Conservation (phyloP, 1,284 basidiomycete genomes). For the Malassezia nana region DNA sequence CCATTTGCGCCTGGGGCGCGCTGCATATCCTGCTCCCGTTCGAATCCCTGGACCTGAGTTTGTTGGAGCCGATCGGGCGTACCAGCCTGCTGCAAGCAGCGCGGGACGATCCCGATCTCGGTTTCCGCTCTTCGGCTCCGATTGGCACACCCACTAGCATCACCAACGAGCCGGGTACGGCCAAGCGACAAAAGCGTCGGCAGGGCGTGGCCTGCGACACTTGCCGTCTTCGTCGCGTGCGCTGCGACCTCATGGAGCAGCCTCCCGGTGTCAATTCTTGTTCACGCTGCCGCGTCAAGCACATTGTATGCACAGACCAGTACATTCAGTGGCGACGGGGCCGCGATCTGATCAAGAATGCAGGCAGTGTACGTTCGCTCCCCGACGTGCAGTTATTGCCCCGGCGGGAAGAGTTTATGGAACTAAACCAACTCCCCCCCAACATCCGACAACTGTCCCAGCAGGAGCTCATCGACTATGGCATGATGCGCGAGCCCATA, state of each 20-base stretch:
- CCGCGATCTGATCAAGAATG: slow-evolving; percentile 6
- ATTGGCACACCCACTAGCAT: background rate
- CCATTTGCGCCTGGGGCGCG: slow-evolving; percentile 38
- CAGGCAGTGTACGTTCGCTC: background rate
- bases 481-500: slow-evolving; percentile 34
- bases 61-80: slow-evolving; percentile 6
- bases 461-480: slow-evolving; percentile 17
- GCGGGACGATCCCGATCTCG: slow-evolving; percentile 1
- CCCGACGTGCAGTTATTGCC: slow-evolving; percentile 14
- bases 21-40: slow-evolving; percentile 30
- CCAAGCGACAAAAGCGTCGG: slow-evolving; percentile 35
- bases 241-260: slow-evolving; percentile 42
- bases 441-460: background rate
- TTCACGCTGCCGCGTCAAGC: slow-evolving; percentile 43
- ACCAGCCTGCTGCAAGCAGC: slow-evolving; percentile 2
- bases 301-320: slow-evolving; percentile 40
- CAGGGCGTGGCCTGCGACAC: slow-evolving; percentile 47
- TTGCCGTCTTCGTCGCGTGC: slow-evolving; percentile 39
- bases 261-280: slow-evolving; percentile 35
- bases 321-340: slow-evolving; percentile 40
- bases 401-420: slow-evolving; percentile 3
- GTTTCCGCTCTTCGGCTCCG: background rate
- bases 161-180: background rate
- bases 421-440: background rate
- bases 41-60: slow-evolving; percentile 4